Percentiles rank a stretch among this genome's conserved stretches.
Evolutionary conservation across 2,329 filamentous ascomycete genomes (phyloP).

Genomic region (Seiridium cupressi): DNA sequence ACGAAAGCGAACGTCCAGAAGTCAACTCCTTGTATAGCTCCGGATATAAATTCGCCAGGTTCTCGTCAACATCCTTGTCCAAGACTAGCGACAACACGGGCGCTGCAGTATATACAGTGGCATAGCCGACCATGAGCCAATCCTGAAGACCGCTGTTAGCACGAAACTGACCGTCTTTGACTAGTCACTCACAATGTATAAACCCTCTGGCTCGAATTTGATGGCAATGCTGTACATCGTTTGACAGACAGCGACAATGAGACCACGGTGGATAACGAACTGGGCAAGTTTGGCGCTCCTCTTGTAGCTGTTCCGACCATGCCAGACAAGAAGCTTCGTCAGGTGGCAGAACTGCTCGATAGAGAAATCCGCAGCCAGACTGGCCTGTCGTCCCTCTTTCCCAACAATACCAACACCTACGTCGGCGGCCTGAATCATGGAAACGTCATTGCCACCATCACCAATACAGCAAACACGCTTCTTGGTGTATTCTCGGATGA

Average conservation of each 20-base stretch:
- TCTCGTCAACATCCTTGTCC: conserved; percentile 92
- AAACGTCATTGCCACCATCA: conserved; percentile 96
- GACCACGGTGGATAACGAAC: conserved; percentile 95
- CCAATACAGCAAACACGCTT: conserved; percentile 98
- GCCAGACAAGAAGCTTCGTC: conserved; percentile 97
- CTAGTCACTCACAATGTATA: conserved; percentile 65
- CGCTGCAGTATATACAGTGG: conserved; percentile 90
- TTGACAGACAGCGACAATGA: conserved; percentile 94
- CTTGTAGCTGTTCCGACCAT: conserved; percentile 96
- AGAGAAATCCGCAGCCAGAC: conserved; percentile 91
- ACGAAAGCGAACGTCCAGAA: conserved; percentile 79
- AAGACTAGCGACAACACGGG: conserved; percentile 93
- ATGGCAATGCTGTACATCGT: conserved; percentile 96
- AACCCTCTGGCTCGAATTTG: conserved; percentile 86
- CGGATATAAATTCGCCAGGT: conserved; percentile 89
- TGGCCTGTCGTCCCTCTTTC: conserved; percentile 94
- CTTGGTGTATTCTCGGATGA: conserved; percentile 88
- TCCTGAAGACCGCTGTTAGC: conserved; percentile 46
- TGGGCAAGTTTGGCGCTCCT: conserved; percentile 92
- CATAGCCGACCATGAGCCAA: conserved; percentile 95
- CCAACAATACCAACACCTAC: conserved; percentile 97
- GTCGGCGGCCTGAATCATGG: conserved; percentile 98
- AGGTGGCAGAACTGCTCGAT: conserved; percentile 94
- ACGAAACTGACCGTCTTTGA: too few species aligned
- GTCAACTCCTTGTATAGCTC: conserved; percentile 99